Evolutionary conservation across 768 basidiomycete species (phyloP).

Genomic region (Hemileccinum impolitum): DNA sequence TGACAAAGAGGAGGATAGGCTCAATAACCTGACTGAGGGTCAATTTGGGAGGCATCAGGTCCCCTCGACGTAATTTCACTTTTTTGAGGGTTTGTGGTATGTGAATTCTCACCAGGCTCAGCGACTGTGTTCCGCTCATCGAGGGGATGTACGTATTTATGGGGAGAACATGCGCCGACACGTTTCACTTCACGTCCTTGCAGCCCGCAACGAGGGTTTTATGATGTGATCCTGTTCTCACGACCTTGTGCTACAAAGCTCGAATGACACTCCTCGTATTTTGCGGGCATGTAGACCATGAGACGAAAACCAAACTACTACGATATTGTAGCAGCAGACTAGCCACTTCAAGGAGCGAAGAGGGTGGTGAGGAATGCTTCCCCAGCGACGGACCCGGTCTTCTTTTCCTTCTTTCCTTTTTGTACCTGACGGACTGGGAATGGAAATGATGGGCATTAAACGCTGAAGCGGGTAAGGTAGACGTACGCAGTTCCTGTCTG

Average conservation of each 20-base stretch:
- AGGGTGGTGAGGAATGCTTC: conserved; percentile 83
- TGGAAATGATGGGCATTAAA: conserved; percentile 4
- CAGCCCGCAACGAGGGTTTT: too few relatives aligned
- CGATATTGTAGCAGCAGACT: neutral
- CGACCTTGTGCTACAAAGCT: too few relatives aligned
- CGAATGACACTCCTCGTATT: conserved; percentile 1
- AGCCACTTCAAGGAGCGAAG: conserved; percentile 69
- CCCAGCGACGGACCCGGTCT: conserved; percentile 67
- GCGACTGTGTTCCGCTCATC: too few relatives aligned
- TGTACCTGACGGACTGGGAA: conserved; percentile 66
- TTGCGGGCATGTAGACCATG: conserved; percentile 12
- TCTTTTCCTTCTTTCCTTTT: conserved; percentile 55
- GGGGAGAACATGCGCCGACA: too few relatives aligned
- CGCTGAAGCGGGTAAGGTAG: neutral
- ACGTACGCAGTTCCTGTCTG: conserved; percentile 83
- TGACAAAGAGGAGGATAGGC: conserved; percentile 57
- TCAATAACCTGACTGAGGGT: conserved; percentile 52
- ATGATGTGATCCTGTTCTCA: too few relatives aligned
- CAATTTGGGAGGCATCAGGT: too few relatives aligned
- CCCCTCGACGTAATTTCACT: too few relatives aligned
- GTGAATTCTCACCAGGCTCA: too few relatives aligned
- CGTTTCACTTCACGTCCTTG: too few relatives aligned
- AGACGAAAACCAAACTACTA: conserved; percentile 6
- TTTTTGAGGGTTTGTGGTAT: too few relatives aligned
- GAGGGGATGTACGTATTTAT: too few relatives aligned